A percentile compares a stretch with the other conserved stretches of the same genome.
Evolutionary conservation across 1,139 yeast genomes (phyloP).

Genomic region (Blastobotrys serpentis): DNA sequence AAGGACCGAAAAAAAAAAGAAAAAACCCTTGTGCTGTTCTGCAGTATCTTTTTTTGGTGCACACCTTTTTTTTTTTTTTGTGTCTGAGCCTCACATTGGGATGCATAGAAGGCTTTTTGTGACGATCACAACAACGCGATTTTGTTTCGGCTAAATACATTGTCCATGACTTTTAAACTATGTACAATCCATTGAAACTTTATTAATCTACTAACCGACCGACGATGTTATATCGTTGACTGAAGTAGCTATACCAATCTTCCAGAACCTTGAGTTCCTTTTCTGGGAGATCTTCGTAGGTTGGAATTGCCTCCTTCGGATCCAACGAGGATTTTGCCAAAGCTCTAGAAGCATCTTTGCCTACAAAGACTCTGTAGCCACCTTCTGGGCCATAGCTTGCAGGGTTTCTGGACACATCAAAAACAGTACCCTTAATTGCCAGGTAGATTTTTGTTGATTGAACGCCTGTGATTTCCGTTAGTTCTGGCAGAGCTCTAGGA

Average conservation of each 20-base stretch:
- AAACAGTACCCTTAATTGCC: slow-evolving; percentile 71
- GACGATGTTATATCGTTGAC: slow-evolving; percentile 59
- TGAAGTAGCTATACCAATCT: slow-evolving; percentile 85
- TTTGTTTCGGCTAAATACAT: neutral
- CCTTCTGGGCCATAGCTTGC: slow-evolving; percentile 75
- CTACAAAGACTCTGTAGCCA: slow-evolving; percentile 70
- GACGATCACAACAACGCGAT: neutral
- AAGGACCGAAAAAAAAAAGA: neutral
- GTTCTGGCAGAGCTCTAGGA: too few species aligned
- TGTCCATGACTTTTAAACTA: too few species aligned
- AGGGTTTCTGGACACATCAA: slow-evolving; percentile 67
- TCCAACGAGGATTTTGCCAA: slow-evolving; percentile 56
- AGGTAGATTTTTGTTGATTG: slow-evolving; percentile 54
- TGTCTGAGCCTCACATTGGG: slow-evolving; percentile 5
- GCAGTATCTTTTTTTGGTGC: slow-evolving; percentile 5
- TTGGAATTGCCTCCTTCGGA: slow-evolving; percentile 63
- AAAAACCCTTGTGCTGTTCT: slow-evolving; percentile 1
- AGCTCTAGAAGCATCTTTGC: slow-evolving; percentile 74
- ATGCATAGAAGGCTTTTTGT: neutral
- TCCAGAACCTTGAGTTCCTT: slow-evolving; percentile 67
- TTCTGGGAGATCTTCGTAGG: slow-evolving; percentile 56
- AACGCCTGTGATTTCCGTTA: too few species aligned
- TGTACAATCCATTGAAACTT: neutral
- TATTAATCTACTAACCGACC: slow-evolving; percentile 26
- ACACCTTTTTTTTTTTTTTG: neutral